These are phyloP conservation scores for Citrullus colocynthis DNA, from an alignment of 306 rosid species.

Conservation along the genomic window DNA sequence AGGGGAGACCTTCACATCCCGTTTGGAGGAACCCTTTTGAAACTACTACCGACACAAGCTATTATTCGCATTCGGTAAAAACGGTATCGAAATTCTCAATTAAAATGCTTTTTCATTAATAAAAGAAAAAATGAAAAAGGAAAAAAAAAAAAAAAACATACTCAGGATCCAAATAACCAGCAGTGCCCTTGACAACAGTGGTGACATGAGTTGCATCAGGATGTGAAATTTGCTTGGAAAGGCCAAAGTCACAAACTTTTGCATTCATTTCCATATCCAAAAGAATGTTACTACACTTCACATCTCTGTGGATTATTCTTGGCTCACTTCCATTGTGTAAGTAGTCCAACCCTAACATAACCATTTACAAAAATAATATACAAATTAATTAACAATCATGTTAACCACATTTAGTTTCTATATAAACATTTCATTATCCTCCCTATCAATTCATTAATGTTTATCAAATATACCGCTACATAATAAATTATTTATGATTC, in stretches of 20 bases:
- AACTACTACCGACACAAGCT: no score
- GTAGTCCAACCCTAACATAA: constrained; percentile 66
- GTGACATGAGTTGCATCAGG: constrained; percentile 88
- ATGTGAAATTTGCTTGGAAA: constrained; percentile 62
- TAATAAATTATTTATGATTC: no score
- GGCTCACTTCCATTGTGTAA: constrained; percentile 88
- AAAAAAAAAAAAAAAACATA: constrained; percentile 17
- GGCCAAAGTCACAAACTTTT: constrained; percentile 88
- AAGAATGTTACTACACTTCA: constrained; percentile 86
- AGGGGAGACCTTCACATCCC: no score
- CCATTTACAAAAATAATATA: not conserved
- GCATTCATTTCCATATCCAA: constrained; percentile 85
- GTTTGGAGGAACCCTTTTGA: no score
- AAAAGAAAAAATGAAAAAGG: no score
- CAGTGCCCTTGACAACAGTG: constrained; percentile 90
- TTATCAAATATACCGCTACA: no score
- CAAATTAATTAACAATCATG: not conserved
- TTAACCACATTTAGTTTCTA: no score
- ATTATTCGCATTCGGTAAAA: no score
- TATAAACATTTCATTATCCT: no score
- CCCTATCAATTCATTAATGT: no score
- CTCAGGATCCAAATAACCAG: constrained; percentile 97
- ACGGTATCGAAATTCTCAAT: no score
- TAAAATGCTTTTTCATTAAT: no score
- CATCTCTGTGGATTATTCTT: constrained; percentile 83